Evolutionary conservation across 306 rosid genomes (phyloP).

Genomic region (Trifolium fragiferum): DNA sequence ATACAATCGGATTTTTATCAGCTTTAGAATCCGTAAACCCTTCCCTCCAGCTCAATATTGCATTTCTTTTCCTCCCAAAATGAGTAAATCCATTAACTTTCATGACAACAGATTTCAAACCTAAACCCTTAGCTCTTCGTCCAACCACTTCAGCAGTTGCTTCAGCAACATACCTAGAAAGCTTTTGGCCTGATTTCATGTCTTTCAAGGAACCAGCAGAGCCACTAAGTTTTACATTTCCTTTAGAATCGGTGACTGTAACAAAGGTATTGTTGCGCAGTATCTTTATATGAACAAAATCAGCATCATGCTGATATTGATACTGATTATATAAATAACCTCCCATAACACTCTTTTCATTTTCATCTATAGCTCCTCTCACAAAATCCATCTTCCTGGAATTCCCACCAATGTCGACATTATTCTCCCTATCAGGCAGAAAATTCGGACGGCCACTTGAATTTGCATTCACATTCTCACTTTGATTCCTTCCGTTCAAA

Average conservation of each 20-base stretch:
- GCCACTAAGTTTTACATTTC: slow-evolving; percentile 25
- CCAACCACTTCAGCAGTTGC: slow-evolving; percentile 33
- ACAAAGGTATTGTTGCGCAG: slow-evolving; percentile 28
- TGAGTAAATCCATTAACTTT: slow-evolving; percentile 34
- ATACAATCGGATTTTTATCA: slow-evolving; percentile 23
- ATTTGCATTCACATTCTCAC: slow-evolving; percentile 31
- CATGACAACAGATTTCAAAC: slow-evolving; percentile 33
- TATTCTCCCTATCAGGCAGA: slow-evolving; percentile 39
- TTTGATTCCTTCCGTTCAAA: not conserved
- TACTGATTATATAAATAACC: slow-evolving; percentile 34
- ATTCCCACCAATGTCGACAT: slow-evolving; percentile 43
- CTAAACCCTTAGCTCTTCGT: slow-evolving; percentile 17
- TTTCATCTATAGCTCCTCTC: slow-evolving; percentile 58
- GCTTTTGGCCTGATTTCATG: slow-evolving; percentile 30
- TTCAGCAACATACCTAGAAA: slow-evolving; percentile 34
- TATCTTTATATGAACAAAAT: slow-evolving; percentile 63
- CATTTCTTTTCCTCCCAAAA: slow-evolving; percentile 20
- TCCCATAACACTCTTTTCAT: slow-evolving; percentile 42
- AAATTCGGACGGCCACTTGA: slow-evolving; percentile 32
- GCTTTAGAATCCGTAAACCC: slow-evolving; percentile 25
- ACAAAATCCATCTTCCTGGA: slow-evolving; percentile 63
- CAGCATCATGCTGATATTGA: slow-evolving; percentile 62
- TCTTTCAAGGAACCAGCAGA: slow-evolving; percentile 37
- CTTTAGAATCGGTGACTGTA: slow-evolving; percentile 18
- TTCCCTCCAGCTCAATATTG: slow-evolving; percentile 34